Evolutionary conservation across 2,329 filamentous ascomycete species (phyloP).

Genomic region (Aphanocladium album): DNA sequence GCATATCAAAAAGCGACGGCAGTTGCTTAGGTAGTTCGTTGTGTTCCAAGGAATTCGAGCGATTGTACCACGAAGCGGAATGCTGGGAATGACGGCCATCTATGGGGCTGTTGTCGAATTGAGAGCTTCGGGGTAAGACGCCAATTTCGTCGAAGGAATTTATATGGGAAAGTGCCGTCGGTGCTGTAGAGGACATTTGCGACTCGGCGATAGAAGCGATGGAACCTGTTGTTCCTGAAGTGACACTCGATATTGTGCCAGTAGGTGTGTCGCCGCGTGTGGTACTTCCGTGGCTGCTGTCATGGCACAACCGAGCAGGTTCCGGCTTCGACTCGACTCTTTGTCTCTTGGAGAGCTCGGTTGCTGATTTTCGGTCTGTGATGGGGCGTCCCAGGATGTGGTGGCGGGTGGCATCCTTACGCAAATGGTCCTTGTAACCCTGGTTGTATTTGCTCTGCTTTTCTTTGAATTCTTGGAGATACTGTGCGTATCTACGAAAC

Average conservation of each 20-base stretch:
- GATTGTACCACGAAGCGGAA: conserved; percentile 24
- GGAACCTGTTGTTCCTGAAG: conserved; percentile 36
- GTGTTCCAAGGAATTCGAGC: conserved; percentile 18
- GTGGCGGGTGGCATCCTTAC: background rate
- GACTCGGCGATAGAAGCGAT: conserved; percentile 42
- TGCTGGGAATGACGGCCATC: conserved; percentile 23
- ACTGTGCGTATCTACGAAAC: conserved; percentile 64
- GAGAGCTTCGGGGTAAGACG: conserved; percentile 37
- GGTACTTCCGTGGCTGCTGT: conserved; percentile 35
- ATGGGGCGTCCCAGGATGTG: background rate
- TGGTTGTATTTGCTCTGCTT: conserved; percentile 57
- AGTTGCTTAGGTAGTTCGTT: conserved; percentile 29
- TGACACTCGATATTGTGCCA: conserved; percentile 29
- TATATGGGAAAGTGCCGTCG: conserved; percentile 29
- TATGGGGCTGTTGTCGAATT: conserved; percentile 31
- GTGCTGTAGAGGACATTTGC: conserved; percentile 36
- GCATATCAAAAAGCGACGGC: conserved; percentile 44
- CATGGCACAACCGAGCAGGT: conserved; percentile 28
- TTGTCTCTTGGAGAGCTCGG: conserved; percentile 43
- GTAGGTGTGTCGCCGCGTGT: conserved; percentile 38
- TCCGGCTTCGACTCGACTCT: conserved; percentile 36
- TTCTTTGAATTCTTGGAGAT: conserved; percentile 72
- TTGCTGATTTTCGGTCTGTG: conserved; percentile 29
- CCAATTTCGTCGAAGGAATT: conserved; percentile 38
- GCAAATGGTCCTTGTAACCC: conserved; percentile 34